phyloP scores from a whole-genome alignment of 257 asterid genomes.

The Solanum commersonii region DNA sequence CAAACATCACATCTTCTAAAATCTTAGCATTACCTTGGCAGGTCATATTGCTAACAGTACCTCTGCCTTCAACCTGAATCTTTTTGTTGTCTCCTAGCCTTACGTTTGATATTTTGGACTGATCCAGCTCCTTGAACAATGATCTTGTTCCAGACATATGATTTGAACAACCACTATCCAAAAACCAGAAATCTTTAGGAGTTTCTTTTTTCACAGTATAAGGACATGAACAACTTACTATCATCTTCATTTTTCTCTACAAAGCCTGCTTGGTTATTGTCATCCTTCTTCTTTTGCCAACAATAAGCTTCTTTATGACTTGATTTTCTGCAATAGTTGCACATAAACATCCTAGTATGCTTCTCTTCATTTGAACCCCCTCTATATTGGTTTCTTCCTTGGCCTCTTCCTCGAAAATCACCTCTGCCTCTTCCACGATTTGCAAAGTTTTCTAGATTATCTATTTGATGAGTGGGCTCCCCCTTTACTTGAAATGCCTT shows the following conservation, averaged over 20 bases:
- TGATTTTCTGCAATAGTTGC: not conserved
- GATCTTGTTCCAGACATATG: not conserved
- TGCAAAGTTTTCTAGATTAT: not conserved
- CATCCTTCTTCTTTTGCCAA: not conserved
- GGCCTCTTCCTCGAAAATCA: not conserved
- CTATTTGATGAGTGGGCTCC: not conserved
- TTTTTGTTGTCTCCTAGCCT: not conserved
- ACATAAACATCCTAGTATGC: not conserved
- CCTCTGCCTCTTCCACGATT: not conserved
- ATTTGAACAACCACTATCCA: not conserved
- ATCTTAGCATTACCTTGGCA: not conserved
- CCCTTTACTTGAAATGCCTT: not conserved
- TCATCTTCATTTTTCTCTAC: not conserved
- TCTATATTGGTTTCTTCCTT: not conserved
- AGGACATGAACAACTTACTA: not conserved
- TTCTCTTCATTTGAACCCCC: not conserved
- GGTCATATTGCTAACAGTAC: not conserved
- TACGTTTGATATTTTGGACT: not conserved
- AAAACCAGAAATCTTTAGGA: not conserved
- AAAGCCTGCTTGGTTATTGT: not conserved
- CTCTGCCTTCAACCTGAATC: not conserved
- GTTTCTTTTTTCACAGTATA: not conserved
- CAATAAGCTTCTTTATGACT: not conserved
- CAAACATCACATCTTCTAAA: not conserved
- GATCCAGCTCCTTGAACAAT: not conserved